A percentile compares a stretch with the other conserved stretches of the same genome.
phyloP scores from a whole-genome alignment of 768 basidiomycete species.

The Glaciozyma martinii region DNA sequence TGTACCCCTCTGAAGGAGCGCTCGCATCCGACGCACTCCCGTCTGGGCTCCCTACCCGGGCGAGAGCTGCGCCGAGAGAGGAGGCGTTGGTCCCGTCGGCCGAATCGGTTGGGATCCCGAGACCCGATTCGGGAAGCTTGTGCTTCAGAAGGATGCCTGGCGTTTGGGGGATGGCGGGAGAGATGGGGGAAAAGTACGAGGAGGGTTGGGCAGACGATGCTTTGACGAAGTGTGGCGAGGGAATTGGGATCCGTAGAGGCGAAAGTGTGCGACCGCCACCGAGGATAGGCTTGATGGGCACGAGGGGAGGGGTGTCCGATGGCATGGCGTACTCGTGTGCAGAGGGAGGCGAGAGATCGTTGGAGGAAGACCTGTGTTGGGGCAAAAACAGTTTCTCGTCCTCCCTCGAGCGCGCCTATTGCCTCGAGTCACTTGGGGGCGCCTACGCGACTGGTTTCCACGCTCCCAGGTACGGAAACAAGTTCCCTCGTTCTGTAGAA shows the following conservation, averaged over 20 bases:
- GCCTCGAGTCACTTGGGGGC: too few species aligned
- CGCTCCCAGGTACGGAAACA: too few species aligned
- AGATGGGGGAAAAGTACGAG: not conserved
- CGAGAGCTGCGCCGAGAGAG: not conserved
- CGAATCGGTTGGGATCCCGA: not conserved
- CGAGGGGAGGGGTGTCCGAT: not conserved
- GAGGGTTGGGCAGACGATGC: not conserved
- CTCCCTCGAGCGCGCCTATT: too few species aligned
- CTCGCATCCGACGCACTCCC: not conserved
- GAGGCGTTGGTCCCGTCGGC: not conserved
- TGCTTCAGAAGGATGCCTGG: not conserved
- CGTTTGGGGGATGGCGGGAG: not conserved
- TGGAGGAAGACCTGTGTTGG: too few species aligned
- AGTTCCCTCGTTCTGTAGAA: too few species aligned
- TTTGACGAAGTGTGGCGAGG: not conserved
- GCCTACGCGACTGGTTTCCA: too few species aligned
- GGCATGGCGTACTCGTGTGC: not conserved
- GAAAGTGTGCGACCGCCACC: not conserved
- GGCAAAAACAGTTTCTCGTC: too few species aligned
- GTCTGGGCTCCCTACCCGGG: not conserved
- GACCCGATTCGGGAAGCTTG: not conserved
- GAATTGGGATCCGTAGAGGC: not conserved
- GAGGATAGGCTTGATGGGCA: not conserved
- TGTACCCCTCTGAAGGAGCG: not conserved
- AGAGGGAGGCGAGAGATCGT: too few species aligned